These are phyloP conservation scores for Saccharum hybrid DNA, from an alignment of 202 grass and related monocot species.

Conservation along the genomic window DNA sequence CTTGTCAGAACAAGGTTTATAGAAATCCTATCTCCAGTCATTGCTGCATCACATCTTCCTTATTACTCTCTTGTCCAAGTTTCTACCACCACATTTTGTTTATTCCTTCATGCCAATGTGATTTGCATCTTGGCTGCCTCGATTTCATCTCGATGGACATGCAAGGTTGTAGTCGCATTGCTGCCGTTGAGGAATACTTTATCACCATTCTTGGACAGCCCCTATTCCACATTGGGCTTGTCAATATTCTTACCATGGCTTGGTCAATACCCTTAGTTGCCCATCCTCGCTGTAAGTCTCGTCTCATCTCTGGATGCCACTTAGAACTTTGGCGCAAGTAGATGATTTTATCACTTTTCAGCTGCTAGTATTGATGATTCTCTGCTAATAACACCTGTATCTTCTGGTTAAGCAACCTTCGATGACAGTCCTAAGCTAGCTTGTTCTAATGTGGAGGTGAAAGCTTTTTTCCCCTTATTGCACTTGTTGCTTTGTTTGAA, in stretches of 20 bases:
- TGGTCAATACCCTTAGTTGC: not conserved
- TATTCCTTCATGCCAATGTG: slow-evolving; percentile 4
- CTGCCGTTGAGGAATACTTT: not conserved
- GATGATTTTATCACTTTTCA: not conserved
- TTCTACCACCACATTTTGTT: not conserved
- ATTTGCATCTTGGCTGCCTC: not conserved
- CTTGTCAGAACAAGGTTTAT: not conserved
- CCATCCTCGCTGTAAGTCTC: not conserved
- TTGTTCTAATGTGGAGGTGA: not conserved
- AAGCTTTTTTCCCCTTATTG: not conserved
- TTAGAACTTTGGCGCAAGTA: not conserved
- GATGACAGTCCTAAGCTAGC: not conserved
- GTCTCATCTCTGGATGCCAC: not conserved
- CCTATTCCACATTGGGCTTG: not conserved
- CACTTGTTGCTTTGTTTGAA: not conserved
- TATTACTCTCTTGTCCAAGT: not conserved
- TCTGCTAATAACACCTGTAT: not conserved
- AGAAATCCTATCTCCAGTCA: not conserved
- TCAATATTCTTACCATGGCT: not conserved
- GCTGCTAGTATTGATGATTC: slow-evolving; percentile 12
- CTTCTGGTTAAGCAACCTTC: not conserved
- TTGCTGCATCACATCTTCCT: not conserved
- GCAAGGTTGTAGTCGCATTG: not conserved
- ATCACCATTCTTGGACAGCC: too few species aligned
- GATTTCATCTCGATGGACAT: not conserved